Percentiles rank a stretch among this genome's conserved stretches.
Evolutionary conservation across 495 filamentous ascomycete species (phyloP).

Genomic region (Amniculicola lignicola): DNA sequence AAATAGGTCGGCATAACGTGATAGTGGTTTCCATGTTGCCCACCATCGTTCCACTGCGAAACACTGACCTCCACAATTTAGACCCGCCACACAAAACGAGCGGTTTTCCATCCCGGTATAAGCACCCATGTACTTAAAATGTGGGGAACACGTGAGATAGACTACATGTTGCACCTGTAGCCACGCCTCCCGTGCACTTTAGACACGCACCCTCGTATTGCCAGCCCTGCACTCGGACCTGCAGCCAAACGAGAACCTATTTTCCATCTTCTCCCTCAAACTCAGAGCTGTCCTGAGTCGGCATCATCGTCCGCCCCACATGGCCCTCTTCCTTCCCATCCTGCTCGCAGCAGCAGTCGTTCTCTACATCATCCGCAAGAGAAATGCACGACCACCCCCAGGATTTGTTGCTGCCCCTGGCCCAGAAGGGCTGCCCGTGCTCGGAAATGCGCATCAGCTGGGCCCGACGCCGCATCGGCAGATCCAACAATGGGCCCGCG

Average conservation of each 20-base stretch:
- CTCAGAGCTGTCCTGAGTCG: too few species aligned
- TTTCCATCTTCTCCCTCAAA: too few species aligned
- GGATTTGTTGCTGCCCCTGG: constrained; percentile 15
- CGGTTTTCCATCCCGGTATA: constrained; percentile 3
- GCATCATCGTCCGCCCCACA: constrained; percentile 26
- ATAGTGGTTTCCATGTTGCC: too few species aligned
- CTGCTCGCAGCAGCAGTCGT: constrained; percentile 2
- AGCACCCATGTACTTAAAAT: constrained; percentile 13
- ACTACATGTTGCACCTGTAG: too few species aligned
- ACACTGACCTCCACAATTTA: constrained; percentile 2
- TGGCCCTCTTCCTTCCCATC: constrained; percentile 13
- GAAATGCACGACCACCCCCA: constrained; percentile 7
- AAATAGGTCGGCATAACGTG: too few species aligned
- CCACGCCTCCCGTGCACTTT: too few species aligned
- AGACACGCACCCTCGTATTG: too few species aligned
- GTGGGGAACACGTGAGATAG: constrained; percentile 10
- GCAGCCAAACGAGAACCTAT: too few species aligned
- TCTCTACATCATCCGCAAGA: not conserved
- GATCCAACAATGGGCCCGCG: constrained; percentile 12
- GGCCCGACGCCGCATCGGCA: constrained; percentile 13
- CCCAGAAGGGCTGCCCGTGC: constrained; percentile 17
- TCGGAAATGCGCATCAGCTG: constrained; percentile 30
- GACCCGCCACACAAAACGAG: not conserved
- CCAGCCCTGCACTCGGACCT: too few species aligned
- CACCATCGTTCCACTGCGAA: too few species aligned